These are phyloP conservation scores for Baudoinia panamericana DNA, from an alignment of 495 filamentous ascomycete species.

Conservation along the genomic window DNA sequence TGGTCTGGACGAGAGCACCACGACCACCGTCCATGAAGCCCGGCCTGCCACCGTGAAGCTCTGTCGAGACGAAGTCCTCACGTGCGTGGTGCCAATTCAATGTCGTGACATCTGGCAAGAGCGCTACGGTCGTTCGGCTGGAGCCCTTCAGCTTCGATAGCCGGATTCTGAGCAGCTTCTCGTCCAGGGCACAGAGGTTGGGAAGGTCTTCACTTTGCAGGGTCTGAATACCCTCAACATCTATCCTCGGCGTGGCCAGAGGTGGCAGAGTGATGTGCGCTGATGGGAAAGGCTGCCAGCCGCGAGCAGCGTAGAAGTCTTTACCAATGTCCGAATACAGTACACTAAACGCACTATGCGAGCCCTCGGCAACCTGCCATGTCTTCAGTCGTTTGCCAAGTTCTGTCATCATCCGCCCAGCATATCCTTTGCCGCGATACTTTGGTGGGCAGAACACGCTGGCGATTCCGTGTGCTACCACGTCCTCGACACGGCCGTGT, in stretches of 20 bases:
- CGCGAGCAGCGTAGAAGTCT: constrained; percentile 68
- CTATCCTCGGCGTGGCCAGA: constrained; percentile 21
- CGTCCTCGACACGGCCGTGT: constrained; percentile 42
- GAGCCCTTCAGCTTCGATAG: constrained; percentile 23
- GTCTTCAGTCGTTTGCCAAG: constrained; percentile 40
- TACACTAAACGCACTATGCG: constrained; percentile 47
- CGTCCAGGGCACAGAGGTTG: constrained; percentile 46
- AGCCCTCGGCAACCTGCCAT: constrained; percentile 36
- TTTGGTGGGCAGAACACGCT: constrained; percentile 71
- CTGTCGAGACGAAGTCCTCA: constrained; percentile 65
- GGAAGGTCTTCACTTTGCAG: constrained; percentile 41
- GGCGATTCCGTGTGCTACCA: constrained; percentile 65
- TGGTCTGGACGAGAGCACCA: constrained; percentile 26
- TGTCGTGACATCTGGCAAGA: constrained; percentile 59
- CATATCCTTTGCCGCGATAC: constrained; percentile 66
- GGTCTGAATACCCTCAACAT: constrained; percentile 25
- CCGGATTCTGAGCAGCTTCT: constrained; percentile 32
- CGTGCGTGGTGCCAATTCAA: constrained; percentile 76
- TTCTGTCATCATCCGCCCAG: constrained; percentile 54
- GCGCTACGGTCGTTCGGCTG: constrained; percentile 42
- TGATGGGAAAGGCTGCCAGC: constrained; percentile 65
- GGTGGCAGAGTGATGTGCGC: constrained; percentile 54
- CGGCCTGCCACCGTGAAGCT: constrained; percentile 39
- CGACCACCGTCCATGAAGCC: not conserved
- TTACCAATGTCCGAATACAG: constrained; percentile 95